Percentiles rank a stretch among this genome's conserved stretches.
Evolutionary conservation across 805 yeast species (phyloP).

Genomic region (Yamadazyma ubonensis): DNA sequence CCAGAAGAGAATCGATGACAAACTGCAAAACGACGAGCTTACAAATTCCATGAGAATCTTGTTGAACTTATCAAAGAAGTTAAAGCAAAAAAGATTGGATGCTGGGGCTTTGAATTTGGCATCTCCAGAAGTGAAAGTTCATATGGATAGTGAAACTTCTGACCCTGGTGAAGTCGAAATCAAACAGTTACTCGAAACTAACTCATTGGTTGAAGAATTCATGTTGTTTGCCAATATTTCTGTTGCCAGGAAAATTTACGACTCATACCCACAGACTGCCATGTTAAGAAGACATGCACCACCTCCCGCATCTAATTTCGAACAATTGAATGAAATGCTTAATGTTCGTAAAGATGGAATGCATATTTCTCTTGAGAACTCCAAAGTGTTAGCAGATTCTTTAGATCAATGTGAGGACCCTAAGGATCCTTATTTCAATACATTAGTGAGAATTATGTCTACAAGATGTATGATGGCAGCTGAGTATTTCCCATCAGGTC

Average conservation of each 20-base stretch:
- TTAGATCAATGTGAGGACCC: conserved; percentile 84
- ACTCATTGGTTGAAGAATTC: conserved; percentile 95
- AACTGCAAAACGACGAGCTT: conserved; percentile 70
- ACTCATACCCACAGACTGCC: conserved; percentile 95
- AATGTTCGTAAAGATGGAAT: conserved; percentile 69
- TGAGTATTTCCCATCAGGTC: conserved; percentile 91
- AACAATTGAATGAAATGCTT: conserved; percentile 82
- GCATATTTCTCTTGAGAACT: conserved; percentile 75
- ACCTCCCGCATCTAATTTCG: conserved; percentile 96
- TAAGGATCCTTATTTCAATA: conserved; percentile 86
- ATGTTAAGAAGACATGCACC: conserved; percentile 97
- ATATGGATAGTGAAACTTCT: conserved; percentile 94
- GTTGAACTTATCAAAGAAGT: conserved; percentile 72
- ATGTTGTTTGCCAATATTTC: conserved; percentile 97
- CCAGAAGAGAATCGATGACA: conserved; percentile 85
- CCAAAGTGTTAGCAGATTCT: conserved; percentile 90
- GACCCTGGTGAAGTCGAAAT: conserved; percentile 96
- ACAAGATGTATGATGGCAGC: conserved; percentile 99
- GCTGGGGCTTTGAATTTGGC: conserved; percentile 97
- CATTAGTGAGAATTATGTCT: conserved; percentile 91
- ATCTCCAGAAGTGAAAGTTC: conserved; percentile 96
- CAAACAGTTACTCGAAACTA: conserved; percentile 83
- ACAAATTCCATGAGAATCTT: conserved; percentile 88
- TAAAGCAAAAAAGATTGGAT: conserved; percentile 81
- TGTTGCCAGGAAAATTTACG: conserved; percentile 90